These are phyloP conservation scores for Butyriboletus appendiculatus DNA, from an alignment of 1,284 basidiomycete species.

Conservation along the genomic window DNA sequence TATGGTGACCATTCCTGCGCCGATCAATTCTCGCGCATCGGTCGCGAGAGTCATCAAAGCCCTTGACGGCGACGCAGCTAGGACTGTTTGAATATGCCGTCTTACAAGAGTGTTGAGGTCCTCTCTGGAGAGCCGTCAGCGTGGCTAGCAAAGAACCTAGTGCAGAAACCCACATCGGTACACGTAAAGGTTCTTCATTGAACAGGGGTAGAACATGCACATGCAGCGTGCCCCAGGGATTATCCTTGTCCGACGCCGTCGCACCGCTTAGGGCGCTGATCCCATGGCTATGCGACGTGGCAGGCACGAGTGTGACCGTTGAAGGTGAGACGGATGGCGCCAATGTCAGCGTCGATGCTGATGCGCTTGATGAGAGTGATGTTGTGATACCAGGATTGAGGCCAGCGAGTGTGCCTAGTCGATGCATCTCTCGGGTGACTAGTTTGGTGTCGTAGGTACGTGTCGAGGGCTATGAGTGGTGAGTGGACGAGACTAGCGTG, in stretches of 20 bases:
- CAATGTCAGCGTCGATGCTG: slow-evolving; percentile 38
- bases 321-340: slow-evolving; percentile 30
- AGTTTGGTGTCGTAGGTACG: slow-evolving; percentile 73
- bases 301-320: slow-evolving; percentile 22
- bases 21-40: slow-evolving; percentile 83
- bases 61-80: slow-evolving; percentile 64
- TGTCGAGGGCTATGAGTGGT: slow-evolving; percentile 47
- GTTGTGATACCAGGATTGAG: slow-evolving; percentile 41
- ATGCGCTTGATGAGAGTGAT: slow-evolving; percentile 41
- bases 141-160: not conserved
- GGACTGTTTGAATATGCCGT: slow-evolving; percentile 71
- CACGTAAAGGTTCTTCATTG: slow-evolving; percentile 87
- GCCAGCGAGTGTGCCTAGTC: slow-evolving; percentile 60
- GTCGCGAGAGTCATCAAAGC: slow-evolving; percentile 69
- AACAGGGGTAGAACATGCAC: slow-evolving; percentile 88
- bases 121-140: slow-evolving; percentile 55
- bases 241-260: slow-evolving; percentile 39
- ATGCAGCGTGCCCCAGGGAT: slow-evolving; percentile 83
- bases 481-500: slow-evolving; percentile 4
- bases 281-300: slow-evolving; percentile 23
- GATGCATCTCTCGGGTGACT: slow-evolving; percentile 77
- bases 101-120: slow-evolving; percentile 84
- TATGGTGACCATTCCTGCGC: slow-evolving; percentile 89
- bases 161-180: slow-evolving; percentile 68
- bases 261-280: slow-evolving; percentile 19